Percentiles rank a stretch among this genome's conserved stretches.
Conservation (phyloP, 331 rosid species). For the Stylosanthes scabra region DNA sequence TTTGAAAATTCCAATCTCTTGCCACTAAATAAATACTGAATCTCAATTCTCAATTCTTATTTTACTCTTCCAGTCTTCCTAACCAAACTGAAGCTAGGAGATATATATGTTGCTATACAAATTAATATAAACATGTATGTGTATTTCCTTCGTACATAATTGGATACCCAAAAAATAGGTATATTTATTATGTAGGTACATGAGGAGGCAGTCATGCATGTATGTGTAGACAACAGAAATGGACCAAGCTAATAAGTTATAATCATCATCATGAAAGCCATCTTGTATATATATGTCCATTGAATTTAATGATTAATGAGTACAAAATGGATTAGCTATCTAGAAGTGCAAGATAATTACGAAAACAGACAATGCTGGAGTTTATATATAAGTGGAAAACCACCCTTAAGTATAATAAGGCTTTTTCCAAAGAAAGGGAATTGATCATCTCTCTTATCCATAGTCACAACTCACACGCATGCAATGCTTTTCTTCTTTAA, state of each 20-base stretch:
- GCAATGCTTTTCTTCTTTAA: neutral
- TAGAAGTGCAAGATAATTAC: neutral
- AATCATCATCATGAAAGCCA: conserved; percentile 12
- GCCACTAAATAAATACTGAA: too few species aligned
- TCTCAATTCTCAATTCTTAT: too few species aligned
- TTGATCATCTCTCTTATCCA: neutral
- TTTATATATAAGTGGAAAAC: neutral
- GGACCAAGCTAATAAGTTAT: neutral
- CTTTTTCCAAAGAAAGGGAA: conserved; percentile 37
- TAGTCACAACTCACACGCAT: conserved; percentile 8
- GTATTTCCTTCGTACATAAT: too few species aligned
- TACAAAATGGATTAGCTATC: neutral
- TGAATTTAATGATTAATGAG: conserved; percentile 1
- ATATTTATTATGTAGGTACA: too few species aligned
- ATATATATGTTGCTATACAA: too few species aligned
- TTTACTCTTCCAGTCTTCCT: too few species aligned
- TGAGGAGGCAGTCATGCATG: too few species aligned
- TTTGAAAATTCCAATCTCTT: too few species aligned
- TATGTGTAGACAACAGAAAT: too few species aligned
- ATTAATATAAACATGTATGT: too few species aligned
- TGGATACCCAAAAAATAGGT: too few species aligned
- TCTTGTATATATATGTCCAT: neutral
- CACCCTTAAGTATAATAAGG: neutral
- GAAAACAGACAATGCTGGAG: neutral
- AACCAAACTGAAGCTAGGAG: too few species aligned